Percentiles rank a stretch among this genome's conserved stretches.
phyloP scores from a whole-genome alignment of 2,329 filamentous ascomycete genomes.

The Aspergillus proliferans region DNA sequence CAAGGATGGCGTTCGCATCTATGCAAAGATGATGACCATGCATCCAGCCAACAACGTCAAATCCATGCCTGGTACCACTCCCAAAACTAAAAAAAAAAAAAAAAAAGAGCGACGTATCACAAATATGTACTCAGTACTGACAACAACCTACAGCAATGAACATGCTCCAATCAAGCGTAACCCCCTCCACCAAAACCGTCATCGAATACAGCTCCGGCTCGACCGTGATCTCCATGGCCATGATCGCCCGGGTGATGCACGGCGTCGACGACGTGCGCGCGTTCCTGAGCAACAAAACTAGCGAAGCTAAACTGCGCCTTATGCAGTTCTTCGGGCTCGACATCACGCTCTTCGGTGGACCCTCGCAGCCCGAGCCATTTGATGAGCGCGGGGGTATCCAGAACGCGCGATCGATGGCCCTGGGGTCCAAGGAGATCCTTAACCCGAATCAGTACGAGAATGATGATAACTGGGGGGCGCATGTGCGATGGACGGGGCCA shows the following conservation, averaged over 20 bases:
- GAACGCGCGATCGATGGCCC: conserved; percentile 39
- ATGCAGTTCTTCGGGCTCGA: conserved; percentile 57
- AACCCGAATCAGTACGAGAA: conserved; percentile 57
- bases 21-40: conserved; percentile 61
- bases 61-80: conserved; percentile 45
- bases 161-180: conserved; percentile 41
- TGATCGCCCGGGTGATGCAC: conserved; percentile 49
- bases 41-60: conserved; percentile 62
- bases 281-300: conserved; percentile 56
- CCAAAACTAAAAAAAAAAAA: too few relatives aligned
- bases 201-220: conserved; percentile 59
- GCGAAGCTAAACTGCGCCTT: conserved; percentile 46
- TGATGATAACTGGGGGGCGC: conserved; percentile 39
- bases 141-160: conserved; percentile 40
- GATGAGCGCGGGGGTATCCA: conserved; percentile 51
- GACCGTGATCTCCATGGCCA: conserved; percentile 55
- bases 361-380: conserved; percentile 51
- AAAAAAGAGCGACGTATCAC: neutral
- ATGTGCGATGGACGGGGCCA: conserved; percentile 54
- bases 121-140: neutral
- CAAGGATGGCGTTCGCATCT: conserved; percentile 55
- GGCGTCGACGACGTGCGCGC: conserved; percentile 49
- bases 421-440: conserved; percentile 38
- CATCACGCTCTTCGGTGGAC: conserved; percentile 54
- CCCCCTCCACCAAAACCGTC: conserved; percentile 45